Percentiles rank a stretch among this genome's conserved stretches.
These are phyloP conservation scores for Lipomyces yamadae DNA, from an alignment of 805 yeast species.

Conservation along the genomic window DNA sequence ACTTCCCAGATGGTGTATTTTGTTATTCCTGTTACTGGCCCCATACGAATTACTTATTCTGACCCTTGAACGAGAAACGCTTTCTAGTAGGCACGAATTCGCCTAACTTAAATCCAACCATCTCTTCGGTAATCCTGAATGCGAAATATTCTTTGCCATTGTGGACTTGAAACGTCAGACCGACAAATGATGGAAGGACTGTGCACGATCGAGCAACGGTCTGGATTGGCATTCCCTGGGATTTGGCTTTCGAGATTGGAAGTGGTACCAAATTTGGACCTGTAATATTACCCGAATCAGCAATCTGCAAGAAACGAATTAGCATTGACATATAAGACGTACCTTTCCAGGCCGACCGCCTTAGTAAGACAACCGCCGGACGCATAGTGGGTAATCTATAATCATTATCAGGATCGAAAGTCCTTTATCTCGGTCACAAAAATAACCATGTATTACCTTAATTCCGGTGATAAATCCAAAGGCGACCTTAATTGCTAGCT, in stretches of 20 bases:
- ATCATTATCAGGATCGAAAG: neutral
- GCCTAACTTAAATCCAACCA: conserved; percentile 96
- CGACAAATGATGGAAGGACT: conserved; percentile 93
- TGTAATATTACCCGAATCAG: conserved; percentile 25
- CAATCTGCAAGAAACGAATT: neutral
- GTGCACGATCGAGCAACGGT: conserved; percentile 97
- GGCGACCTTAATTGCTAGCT: neutral
- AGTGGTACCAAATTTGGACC: conserved; percentile 94
- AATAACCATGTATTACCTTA: neutral
- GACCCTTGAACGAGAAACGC: conserved; percentile 73
- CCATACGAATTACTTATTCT: neutral
- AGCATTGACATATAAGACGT: neutral
- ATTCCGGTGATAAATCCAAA: neutral
- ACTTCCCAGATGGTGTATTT: too few species aligned
- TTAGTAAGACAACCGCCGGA: conserved; percentile 44
- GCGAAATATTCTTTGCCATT: conserved; percentile 95
- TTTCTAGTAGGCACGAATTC: conserved; percentile 95
- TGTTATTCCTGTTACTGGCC: too few species aligned
- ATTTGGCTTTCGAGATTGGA: conserved; percentile 85
- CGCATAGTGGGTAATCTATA: conserved; percentile 40
- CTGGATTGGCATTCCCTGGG: conserved; percentile 82
- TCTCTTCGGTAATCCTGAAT: conserved; percentile 83
- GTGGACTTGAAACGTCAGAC: conserved; percentile 91
- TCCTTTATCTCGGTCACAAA: neutral
- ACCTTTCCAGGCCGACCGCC: conserved; percentile 54